Conservation (phyloP, 805 yeast species). For the Schizosaccharomyces japonicus region DNA sequence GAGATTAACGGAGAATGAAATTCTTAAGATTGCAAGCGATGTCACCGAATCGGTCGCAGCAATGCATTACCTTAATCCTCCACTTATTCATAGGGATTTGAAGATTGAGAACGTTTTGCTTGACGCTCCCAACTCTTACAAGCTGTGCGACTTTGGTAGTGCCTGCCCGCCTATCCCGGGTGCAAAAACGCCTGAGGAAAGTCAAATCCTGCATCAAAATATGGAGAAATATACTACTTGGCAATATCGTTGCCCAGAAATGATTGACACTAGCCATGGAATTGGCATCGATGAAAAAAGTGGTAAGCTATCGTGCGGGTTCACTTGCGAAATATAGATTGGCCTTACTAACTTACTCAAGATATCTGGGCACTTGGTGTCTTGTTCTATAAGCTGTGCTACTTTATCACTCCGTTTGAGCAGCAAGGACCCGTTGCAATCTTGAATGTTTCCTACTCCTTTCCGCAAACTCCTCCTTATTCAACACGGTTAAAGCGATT, state of each 20-base stretch:
- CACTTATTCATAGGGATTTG: slow-evolving; percentile 73
- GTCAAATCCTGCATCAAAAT: slow-evolving; percentile 56
- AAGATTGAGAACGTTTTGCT: slow-evolving; percentile 86
- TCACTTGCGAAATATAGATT: too few relatives aligned
- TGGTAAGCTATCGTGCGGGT: slow-evolving; percentile 17
- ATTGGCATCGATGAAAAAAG: slow-evolving; percentile 73
- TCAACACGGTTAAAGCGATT: slow-evolving; percentile 1
- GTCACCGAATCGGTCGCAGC: slow-evolving; percentile 54
- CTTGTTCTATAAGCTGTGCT: slow-evolving; percentile 69
- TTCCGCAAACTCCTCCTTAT: slow-evolving; percentile 1
- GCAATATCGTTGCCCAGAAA: slow-evolving; percentile 86
- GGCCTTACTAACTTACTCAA: neutral
- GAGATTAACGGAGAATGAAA: slow-evolving; percentile 53
- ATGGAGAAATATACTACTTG: slow-evolving; percentile 81
- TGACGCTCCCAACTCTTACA: slow-evolving; percentile 39
- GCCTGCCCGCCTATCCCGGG: slow-evolving; percentile 25
- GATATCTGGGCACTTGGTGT: slow-evolving; percentile 92
- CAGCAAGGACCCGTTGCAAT: slow-evolving; percentile 6
- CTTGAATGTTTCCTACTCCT: slow-evolving; percentile 1
- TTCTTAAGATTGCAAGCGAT: slow-evolving; percentile 63
- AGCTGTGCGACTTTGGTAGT: slow-evolving; percentile 85
- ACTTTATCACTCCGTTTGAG: slow-evolving; percentile 88
- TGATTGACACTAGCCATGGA: slow-evolving; percentile 70
- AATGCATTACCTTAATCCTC: slow-evolving; percentile 51
- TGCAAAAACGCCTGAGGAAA: slow-evolving; percentile 26